Percentiles rank a stretch among this genome's conserved stretches.
Evolutionary conservation across 108 stramenopile genomes (phyloP).

Genomic region (Discostella stelligeroides): DNA sequence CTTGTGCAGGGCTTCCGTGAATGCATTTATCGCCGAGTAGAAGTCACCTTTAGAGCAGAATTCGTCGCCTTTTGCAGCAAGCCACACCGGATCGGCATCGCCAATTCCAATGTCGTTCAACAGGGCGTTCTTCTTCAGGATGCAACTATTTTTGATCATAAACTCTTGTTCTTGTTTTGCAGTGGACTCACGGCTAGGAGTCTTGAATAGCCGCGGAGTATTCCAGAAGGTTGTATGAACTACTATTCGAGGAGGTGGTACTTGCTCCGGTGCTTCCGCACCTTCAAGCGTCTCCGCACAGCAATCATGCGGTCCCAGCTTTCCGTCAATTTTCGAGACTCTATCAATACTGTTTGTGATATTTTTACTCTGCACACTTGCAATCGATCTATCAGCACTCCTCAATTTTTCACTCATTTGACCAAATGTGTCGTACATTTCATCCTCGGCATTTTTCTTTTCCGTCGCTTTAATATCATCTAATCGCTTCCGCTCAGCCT

Average conservation of each 20-base stretch:
- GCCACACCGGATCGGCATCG: slow-evolving; percentile 59
- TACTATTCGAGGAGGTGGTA: slow-evolving; percentile 42
- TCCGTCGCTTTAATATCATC: slow-evolving; percentile 50
- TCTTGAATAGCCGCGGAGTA: slow-evolving; percentile 69
- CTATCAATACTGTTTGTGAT: not conserved
- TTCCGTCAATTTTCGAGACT: not conserved
- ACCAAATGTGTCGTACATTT: slow-evolving; percentile 48
- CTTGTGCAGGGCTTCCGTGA: slow-evolving; percentile 46
- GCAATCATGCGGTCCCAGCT: slow-evolving; percentile 1
- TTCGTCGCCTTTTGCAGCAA: slow-evolving; percentile 56
- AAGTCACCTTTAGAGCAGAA: slow-evolving; percentile 53
- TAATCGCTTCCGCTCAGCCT: slow-evolving; percentile 40
- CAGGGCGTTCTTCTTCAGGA: slow-evolving; percentile 48
- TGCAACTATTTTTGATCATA: slow-evolving; percentile 54
- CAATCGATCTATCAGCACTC: too few relatives aligned
- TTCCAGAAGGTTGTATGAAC: slow-evolving; percentile 39
- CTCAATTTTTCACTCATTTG: slow-evolving; percentile 19
- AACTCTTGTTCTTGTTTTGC: slow-evolving; percentile 58
- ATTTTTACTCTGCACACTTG: not conserved
- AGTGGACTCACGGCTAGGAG: slow-evolving; percentile 64
- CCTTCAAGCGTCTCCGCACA: not conserved
- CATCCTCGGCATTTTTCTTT: slow-evolving; percentile 56
- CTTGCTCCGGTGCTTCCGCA: not conserved
- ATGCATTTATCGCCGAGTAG: slow-evolving; percentile 54
- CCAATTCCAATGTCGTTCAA: slow-evolving; percentile 37